These are phyloP conservation scores for Marvania coccoides DNA, from an alignment of 139 green algal genomes.

Conservation along the genomic window DNA sequence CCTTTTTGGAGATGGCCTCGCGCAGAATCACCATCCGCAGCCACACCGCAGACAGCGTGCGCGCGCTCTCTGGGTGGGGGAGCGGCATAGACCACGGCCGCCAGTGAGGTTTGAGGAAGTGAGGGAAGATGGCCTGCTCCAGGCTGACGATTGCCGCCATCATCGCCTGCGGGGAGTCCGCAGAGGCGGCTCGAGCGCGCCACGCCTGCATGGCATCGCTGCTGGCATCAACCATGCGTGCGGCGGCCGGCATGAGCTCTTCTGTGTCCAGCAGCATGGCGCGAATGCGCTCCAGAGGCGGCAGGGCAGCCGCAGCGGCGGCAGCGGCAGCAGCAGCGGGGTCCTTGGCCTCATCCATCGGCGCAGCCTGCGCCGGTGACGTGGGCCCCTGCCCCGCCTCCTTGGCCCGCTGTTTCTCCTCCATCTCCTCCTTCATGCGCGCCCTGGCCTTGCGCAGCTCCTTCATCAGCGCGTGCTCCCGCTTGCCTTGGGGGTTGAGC, in stretches of 20 bases:
- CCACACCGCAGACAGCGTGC: constrained; percentile 17
- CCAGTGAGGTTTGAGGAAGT: constrained; percentile 47
- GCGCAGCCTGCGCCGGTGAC: neutral
- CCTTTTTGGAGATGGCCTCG: neutral
- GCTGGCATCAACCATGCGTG: neutral
- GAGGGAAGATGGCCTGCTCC: constrained; percentile 38
- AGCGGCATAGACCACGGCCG: constrained; percentile 44
- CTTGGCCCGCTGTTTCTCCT: neutral
- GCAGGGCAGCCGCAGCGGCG: too few species aligned
- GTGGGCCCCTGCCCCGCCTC: neutral
- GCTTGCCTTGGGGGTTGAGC: constrained; percentile 31
- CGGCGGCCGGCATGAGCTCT: neutral
- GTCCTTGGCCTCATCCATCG: neutral
- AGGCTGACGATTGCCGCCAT: constrained; percentile 36
- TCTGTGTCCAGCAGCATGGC: constrained; percentile 8
- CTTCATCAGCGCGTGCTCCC: constrained; percentile 21
- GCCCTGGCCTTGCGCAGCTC: constrained; percentile 11
- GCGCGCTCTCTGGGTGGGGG: constrained; percentile 30
- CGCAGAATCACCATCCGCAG: constrained; percentile 22
- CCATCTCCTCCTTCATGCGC: neutral
- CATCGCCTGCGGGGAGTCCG: constrained; percentile 16
- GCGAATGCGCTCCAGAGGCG: constrained; percentile 1
- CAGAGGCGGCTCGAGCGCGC: neutral
- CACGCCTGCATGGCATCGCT: neutral
- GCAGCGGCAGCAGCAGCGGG: neutral